These are phyloP conservation scores for Apiospora rasikravindrae DNA, from an alignment of 2,329 filamentous ascomycete genomes.

Conservation along the genomic window DNA sequence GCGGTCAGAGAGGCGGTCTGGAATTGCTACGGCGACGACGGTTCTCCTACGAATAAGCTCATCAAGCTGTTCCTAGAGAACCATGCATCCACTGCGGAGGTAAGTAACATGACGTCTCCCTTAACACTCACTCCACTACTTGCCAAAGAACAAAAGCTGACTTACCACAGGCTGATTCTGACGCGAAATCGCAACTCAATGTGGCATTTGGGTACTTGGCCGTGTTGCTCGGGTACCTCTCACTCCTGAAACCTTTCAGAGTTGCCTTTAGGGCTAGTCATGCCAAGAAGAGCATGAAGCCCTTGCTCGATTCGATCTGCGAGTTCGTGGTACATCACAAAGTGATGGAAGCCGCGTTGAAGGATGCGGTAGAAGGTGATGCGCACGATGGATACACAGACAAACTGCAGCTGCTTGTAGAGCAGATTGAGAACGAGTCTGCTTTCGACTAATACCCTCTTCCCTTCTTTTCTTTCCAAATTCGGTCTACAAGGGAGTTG, in stretches of 20 bases:
- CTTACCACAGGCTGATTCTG: constrained; percentile 64
- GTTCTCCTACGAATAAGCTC: constrained; percentile 61
- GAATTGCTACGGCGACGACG: constrained; percentile 43
- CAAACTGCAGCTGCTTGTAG: constrained; percentile 46
- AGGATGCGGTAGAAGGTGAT: constrained; percentile 40
- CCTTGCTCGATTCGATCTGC: constrained; percentile 57
- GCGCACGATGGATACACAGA: constrained; percentile 41
- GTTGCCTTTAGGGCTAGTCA: constrained; percentile 49
- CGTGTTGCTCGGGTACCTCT: constrained; percentile 82
- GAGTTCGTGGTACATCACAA: constrained; percentile 60
- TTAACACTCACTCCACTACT: constrained; percentile 16
- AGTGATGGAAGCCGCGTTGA: constrained; percentile 48
- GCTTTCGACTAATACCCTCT: constrained; percentile 30
- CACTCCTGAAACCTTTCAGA: constrained; percentile 56
- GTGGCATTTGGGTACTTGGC: constrained; percentile 88
- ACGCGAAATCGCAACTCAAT: constrained; percentile 77
- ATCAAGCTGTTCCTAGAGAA: constrained; percentile 71
- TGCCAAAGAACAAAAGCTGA: constrained; percentile 27
- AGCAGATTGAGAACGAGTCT: constrained; percentile 42
- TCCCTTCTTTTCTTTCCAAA: background rate
- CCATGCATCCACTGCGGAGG: constrained; percentile 69
- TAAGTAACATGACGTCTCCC: constrained; percentile 48
- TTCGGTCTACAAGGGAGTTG: background rate
- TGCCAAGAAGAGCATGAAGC: constrained; percentile 49
- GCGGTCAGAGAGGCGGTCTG: constrained; percentile 58